phyloP scores from a whole-genome alignment of 2,329 filamentous ascomycete species.

The Thelonectria rubi region DNA sequence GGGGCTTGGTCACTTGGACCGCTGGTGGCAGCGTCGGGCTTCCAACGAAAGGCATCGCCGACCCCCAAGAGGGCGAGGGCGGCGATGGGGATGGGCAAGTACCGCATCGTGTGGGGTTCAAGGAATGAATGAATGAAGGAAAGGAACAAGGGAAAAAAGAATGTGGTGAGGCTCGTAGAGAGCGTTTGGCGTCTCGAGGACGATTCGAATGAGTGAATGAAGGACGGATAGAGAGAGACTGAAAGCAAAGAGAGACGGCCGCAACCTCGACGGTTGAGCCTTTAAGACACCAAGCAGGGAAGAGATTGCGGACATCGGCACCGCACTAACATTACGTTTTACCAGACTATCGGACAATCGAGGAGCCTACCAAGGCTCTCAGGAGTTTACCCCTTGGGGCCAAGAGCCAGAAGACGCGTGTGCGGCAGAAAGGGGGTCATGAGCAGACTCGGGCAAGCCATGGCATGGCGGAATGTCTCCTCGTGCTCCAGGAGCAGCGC shows the following conservation, averaged over 20 bases:
- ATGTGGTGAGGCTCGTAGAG: slow-evolving; percentile 11
- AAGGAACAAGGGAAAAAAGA: background rate
- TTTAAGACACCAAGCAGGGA: background rate
- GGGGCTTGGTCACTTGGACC: too few species aligned
- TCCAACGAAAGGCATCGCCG: slow-evolving; percentile 1
- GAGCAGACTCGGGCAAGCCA: background rate
- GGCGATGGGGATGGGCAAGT: slow-evolving; percentile 12
- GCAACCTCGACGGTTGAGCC: background rate
- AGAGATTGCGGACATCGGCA: background rate
- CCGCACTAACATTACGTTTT: background rate
- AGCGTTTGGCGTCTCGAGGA: background rate
- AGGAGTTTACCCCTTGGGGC: background rate
- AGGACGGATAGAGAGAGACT: background rate
- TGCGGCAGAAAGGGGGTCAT: background rate
- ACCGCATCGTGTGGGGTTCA: slow-evolving; percentile 15
- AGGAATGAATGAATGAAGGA: slow-evolving; percentile 5
- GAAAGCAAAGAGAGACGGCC: background rate
- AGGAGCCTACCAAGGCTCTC: background rate
- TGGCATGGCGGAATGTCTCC: background rate
- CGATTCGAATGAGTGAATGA: slow-evolving; percentile 16
- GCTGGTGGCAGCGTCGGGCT: background rate
- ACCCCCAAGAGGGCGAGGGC: slow-evolving; percentile 13
- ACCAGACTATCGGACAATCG: background rate
- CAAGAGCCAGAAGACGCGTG: background rate
- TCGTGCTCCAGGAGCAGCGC: too few species aligned